Base-by-base conservation (phyloP, 2,329 filamentous ascomycete species). In the Aspergillus bombycis region DNA sequence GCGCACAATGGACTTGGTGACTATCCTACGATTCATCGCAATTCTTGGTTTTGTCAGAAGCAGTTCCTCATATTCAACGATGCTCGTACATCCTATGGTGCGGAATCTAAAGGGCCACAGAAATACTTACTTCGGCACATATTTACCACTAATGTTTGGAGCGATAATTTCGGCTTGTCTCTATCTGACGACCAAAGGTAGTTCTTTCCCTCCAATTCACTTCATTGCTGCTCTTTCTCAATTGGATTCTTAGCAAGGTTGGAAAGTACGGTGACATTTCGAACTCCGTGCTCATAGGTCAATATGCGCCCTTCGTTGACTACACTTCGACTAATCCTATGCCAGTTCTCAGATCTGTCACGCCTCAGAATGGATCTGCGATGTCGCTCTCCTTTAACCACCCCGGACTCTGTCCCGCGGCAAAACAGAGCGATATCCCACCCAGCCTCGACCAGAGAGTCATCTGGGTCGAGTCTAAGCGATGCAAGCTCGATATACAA, bases 401-500 rank as follows among this genome's bases (percentile, higher is more conserved):
- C 11, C 38, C 11, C 32, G 52, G 34, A 38, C 32, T 19, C 52
- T 55, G n/a, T 12, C n/a, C n/a, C 3, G 7, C 30, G 11, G n/a
- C 32, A 5, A 16, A 16, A 19, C 10, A 19, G 32, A 55, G 32
- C 30, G 19, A 26, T n/a, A 10, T 23, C 32, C 46, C 21, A 30
- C 19, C 58, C 11, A 46, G 30, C 19, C 19, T 12, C 23, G 19
- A 61, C 48, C 19, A 48, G 56, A 36, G 62, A 61, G 21, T 72
- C 69, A 12, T 68, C 68, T 0, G 74, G 76, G 50, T 74, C 74
- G 16, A 60, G 70, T 38, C 71, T 71, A 21, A 79, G 76, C 58
- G 75, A 78, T 28, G 75, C 78, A 53, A 72, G 69, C 57, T 77
- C 72, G 12, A 77, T 81, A 14, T 79, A 74, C 65, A 74, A 80